phyloP scores from a whole-genome alignment of 768 basidiomycete species.

The Lyophyllum shimeji region DNA sequence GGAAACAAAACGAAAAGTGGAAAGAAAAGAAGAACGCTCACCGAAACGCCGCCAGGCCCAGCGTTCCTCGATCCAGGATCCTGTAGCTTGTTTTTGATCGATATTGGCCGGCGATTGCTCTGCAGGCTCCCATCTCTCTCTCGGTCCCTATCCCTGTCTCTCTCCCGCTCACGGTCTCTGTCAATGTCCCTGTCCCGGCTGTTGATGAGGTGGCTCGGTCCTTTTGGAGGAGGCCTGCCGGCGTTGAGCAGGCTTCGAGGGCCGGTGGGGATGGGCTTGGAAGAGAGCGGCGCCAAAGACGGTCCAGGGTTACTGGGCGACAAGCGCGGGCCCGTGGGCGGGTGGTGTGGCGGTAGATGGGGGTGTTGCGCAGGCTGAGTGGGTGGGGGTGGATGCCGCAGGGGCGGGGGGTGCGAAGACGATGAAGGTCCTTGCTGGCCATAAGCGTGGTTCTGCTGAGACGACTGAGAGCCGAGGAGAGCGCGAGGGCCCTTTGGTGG shows the following conservation, averaged over 20 bases:
- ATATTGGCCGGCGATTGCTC: conserved; percentile 32
- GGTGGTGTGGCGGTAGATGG: conserved; percentile 8
- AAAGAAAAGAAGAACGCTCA: conserved; percentile 21
- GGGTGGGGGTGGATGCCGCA: neutral
- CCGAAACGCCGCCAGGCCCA: conserved; percentile 10
- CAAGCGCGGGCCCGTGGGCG: conserved; percentile 38
- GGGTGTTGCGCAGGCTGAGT: neutral
- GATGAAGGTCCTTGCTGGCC: neutral
- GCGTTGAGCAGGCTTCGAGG: conserved; percentile 21
- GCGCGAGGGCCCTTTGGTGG: conserved; percentile 77
- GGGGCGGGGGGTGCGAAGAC: conserved; percentile 11
- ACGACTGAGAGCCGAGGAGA: conserved; percentile 44
- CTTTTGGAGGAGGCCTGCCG: neutral
- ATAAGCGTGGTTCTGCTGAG: too few species aligned
- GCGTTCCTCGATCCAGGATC: conserved; percentile 13
- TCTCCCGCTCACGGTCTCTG: neutral
- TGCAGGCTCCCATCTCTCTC: conserved; percentile 17
- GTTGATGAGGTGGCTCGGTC: neutral
- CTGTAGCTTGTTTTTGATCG: conserved; percentile 38
- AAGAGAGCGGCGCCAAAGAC: conserved; percentile 14
- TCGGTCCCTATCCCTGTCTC: neutral
- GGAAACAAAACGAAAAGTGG: conserved; percentile 1
- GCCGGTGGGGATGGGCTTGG: conserved; percentile 21
- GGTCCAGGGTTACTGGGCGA: conserved; percentile 38
- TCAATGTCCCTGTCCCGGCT: neutral